Base-by-base conservation (phyloP, 1,284 basidiomycete genomes). In the Rhodotorula sp. region DNA sequence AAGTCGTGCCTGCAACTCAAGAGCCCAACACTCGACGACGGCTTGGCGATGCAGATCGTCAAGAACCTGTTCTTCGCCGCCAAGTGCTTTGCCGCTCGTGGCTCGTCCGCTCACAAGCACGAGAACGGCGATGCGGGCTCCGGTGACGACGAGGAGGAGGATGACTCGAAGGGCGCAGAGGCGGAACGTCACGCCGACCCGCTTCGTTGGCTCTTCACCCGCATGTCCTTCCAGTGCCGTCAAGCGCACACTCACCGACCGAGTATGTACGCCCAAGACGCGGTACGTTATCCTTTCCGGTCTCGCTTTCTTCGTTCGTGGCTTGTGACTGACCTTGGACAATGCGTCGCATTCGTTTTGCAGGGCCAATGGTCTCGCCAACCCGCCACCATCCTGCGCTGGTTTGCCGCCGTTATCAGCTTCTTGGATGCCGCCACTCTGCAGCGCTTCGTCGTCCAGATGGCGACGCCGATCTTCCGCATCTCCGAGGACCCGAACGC, bases 41-140 rank as follows among this genome's bases (percentile, higher is more conserved):
- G 86, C 6, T 83, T 95, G 24, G 86, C 89, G 66, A 81, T 96
- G 72, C 93, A 98, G 81, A 83, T 93, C 22, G 93, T 97, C 78
- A 98, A 97, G 84, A 94, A 98, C 75, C 81, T 99, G 22, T 93
- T 96, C 78, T 96, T 90, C 78, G 83, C 96, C 45, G 91, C 91
- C 44, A 93, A 92, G 81, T 88, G 88, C 80, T 95, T 94, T 82
- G 86, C 59, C 5, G 68, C 74, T 7, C 65, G 74, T 12, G 45
- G 60, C 20, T 18, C 33, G 14, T 53, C 26, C 33, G 24, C 44
- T 4, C 48, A 51, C 2, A 44, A 26, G 6, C 17, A 44, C 51
- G 60, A 61, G 78, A 61, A 81, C 46, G 81, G 79, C 0, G 74
- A 57, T 42, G 69, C 70, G 2, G 61, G 42, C 37, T 20, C 33